Conservation (phyloP, 139 green algal genomes). For the Astrephomene gubernaculifera region DNA sequence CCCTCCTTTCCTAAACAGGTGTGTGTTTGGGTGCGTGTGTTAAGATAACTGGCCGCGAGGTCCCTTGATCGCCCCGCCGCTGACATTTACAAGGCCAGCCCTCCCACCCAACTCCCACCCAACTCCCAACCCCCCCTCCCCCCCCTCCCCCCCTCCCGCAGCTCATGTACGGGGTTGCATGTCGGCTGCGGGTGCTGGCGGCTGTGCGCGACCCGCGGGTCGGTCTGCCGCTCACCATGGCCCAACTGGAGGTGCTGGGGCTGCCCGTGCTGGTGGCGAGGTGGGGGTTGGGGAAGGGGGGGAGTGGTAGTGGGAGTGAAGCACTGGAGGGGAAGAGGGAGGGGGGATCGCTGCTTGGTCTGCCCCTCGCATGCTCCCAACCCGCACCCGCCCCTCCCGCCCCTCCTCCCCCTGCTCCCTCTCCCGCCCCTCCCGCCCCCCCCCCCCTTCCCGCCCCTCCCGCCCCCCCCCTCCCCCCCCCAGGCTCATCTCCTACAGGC, state of each 20-base stretch:
- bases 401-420: neutral
- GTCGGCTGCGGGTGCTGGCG: conserved; percentile 85
- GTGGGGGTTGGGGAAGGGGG: conserved; percentile 15
- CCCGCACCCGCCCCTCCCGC: neutral
- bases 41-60: too few species aligned
- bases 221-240: conserved; percentile 80
- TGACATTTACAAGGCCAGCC: too few species aligned
- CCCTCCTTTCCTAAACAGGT: conserved; percentile 47
- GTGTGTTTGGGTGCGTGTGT: too few species aligned
- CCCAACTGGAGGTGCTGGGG: conserved; percentile 77
- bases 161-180: conserved; percentile 53
- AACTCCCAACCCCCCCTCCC: too few species aligned
- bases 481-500: conserved; percentile 58
- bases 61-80: too few species aligned
- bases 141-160: too few species aligned
- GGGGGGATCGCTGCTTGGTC: neutral
- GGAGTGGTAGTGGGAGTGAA: neutral
- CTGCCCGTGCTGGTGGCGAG: conserved; percentile 74
- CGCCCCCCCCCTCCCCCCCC: neutral
- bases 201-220: conserved; percentile 74
- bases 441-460: neutral
- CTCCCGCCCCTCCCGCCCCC: neutral
- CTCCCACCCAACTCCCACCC: too few species aligned
- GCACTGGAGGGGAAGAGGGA: neutral
- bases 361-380: neutral